Percentiles rank a stretch among this genome's conserved stretches.
phyloP scores from a whole-genome alignment of 805 yeast species.

The Clavispora phyllophila region DNA sequence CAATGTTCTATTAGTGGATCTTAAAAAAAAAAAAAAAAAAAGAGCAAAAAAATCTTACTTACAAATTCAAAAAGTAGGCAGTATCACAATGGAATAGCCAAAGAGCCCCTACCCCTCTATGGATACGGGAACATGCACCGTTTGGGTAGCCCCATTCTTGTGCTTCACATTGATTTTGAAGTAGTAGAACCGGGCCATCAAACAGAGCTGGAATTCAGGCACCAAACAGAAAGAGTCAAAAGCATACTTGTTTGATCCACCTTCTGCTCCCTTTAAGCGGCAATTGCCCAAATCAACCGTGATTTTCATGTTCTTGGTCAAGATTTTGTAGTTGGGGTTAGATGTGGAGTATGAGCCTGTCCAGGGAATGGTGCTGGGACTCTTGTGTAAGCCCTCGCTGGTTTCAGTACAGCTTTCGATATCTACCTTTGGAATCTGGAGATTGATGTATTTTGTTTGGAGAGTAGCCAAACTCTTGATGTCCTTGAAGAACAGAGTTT shows the following conservation, averaged over 20 bases:
- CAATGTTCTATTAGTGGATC: no score
- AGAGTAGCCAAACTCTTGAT: constrained; percentile 31
- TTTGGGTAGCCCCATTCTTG: constrained; percentile 24
- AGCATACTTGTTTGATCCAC: constrained; percentile 6
- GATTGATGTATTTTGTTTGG: constrained; percentile 29
- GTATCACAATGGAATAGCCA: no score
- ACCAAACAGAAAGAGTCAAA: constrained; percentile 32
- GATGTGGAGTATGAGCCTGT: constrained; percentile 5
- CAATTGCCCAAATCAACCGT: constrained; percentile 25
- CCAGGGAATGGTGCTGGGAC: constrained; percentile 29
- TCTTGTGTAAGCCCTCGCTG: constrained; percentile 19
- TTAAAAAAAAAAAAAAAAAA: not conserved
- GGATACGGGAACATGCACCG: constrained; percentile 33
- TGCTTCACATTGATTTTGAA: constrained; percentile 27
- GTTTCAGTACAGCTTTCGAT: constrained; percentile 10
- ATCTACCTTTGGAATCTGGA: constrained; percentile 20
- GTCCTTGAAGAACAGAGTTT: constrained; percentile 32
- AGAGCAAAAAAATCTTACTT: not conserved
- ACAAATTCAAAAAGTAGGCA: no score
- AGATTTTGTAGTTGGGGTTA: constrained; percentile 15
- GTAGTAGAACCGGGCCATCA: constrained; percentile 32
- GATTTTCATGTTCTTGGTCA: constrained; percentile 26
- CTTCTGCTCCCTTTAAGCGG: constrained; percentile 23
- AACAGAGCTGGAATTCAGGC: constrained; percentile 37
- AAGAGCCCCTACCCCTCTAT: constrained; percentile 19